Percentiles rank a stretch among this genome's conserved stretches.
Evolutionary conservation across 2,329 filamentous ascomycete species (phyloP).

Genomic region (Colletotrichum caudatum): DNA sequence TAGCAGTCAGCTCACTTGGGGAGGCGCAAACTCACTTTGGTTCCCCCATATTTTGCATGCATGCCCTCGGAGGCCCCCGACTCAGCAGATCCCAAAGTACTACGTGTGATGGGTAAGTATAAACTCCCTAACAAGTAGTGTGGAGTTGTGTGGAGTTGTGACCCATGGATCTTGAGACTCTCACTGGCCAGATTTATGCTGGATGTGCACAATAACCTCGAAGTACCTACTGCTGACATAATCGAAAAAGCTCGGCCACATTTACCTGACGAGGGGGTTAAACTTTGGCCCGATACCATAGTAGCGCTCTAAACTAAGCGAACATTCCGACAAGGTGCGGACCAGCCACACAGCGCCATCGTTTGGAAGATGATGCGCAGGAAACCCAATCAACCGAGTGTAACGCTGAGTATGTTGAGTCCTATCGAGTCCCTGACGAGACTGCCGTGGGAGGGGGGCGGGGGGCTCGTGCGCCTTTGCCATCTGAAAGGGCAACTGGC

Average conservation of each 20-base stretch:
- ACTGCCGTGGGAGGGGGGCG: too few species aligned
- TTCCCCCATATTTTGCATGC: neutral
- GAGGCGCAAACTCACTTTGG: neutral
- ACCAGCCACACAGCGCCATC: constrained; percentile 11
- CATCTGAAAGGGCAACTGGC: neutral
- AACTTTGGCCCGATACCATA: too few species aligned
- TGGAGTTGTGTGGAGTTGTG: too few species aligned
- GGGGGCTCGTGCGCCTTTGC: neutral
- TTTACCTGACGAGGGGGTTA: too few species aligned
- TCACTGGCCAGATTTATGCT: too few species aligned
- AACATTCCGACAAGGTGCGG: constrained; percentile 23
- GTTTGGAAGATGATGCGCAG: constrained; percentile 1
- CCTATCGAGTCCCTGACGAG: neutral
- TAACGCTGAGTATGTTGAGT: neutral
- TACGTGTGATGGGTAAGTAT: too few species aligned
- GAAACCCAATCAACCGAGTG: neutral
- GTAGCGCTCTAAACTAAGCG: constrained; percentile 1
- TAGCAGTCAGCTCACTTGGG: constrained; percentile 4
- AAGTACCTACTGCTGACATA: too few species aligned
- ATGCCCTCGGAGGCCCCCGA: neutral
- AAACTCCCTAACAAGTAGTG: too few species aligned
- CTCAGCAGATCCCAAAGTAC: constrained; percentile 6
- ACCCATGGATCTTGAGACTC: too few species aligned
- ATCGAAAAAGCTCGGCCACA: too few species aligned
- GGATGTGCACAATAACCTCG: too few species aligned